phyloP scores from a whole-genome alignment of 2,329 filamentous ascomycete genomes.

The Apiospora arundinis region DNA sequence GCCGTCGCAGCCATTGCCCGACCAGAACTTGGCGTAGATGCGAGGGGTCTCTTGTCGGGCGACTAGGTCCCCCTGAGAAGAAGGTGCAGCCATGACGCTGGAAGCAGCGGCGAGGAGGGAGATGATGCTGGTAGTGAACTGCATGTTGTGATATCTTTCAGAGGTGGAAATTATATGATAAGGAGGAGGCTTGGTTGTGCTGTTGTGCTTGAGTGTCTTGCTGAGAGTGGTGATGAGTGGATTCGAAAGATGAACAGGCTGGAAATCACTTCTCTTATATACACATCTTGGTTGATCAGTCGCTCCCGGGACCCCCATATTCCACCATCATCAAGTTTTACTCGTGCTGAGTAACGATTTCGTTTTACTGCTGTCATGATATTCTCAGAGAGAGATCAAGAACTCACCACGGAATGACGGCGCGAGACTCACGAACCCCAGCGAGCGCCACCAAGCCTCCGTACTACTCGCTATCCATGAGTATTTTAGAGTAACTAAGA shows the following conservation, averaged over 20 bases:
- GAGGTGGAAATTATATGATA: too few species aligned
- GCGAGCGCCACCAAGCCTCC: neutral
- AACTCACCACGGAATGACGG: neutral
- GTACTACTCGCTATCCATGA: neutral
- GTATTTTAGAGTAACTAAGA: neutral
- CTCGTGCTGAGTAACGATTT: too few species aligned
- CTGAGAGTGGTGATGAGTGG: neutral
- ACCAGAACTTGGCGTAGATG: slow-evolving; percentile 25
- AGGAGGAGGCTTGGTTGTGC: neutral
- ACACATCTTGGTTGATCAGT: neutral
- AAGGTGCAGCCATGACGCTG: slow-evolving; percentile 1
- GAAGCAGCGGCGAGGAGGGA: slow-evolving; percentile 19
- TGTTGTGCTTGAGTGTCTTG: neutral
- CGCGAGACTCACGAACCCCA: neutral
- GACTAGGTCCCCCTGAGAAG: neutral
- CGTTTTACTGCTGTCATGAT: neutral
- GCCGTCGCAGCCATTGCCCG: slow-evolving; percentile 21
- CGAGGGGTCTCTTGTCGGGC: slow-evolving; percentile 22
- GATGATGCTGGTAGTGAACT: slow-evolving; percentile 21
- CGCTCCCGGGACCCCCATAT: neutral
- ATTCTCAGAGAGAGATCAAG: neutral
- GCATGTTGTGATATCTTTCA: slow-evolving; percentile 23
- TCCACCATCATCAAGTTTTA: neutral
- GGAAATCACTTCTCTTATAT: neutral
- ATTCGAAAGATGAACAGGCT: neutral